Base-by-base conservation (phyloP, 495 filamentous ascomycete genomes). In the Talaromyces wortmannii region DNA sequence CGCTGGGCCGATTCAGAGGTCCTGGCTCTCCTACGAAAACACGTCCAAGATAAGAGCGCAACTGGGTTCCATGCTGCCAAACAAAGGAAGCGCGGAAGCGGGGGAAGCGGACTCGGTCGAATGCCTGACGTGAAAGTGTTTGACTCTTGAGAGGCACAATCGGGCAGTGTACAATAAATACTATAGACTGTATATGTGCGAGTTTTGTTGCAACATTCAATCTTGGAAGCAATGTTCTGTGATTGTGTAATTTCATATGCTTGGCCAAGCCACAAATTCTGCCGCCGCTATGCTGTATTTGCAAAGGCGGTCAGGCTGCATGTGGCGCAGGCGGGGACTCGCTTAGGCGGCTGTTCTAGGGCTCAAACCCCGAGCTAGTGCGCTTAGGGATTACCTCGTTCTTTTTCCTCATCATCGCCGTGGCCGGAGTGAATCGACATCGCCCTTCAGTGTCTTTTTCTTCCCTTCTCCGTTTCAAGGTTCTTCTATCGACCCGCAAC, bases 1-100 rank as follows among this genome's bases (percentile, higher is more conserved):
- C 78, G 94, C 57, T 98, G 94, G 94, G 81, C 77, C 60, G 83
- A 83, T 15, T 92, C 87, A 53, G 84, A 91, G 74, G 83, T 96
- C 43, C 64, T 98, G 67, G 61, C 59, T 31, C 71, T 94, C 77
- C 60, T 98, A 63, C 77, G 91, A 68, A 72, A 79, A 63, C 94
- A 99, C 73, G 94, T 99, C 17, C 69, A 72, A 30, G 76, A 80
- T 57, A 78, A 78, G 57, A 81, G 78, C 57, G 78, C 77, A 31
- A 70, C 66, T 49, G 78, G 77, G 5, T 79, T 79, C 52, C 76
- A 78, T 54, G 71, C 76, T 45, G 72, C 72, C 12, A 71, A 74
- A 61, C 71, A 70, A 55, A 75, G 69, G 64, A 73, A 71, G 62
- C 71, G 65, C 23, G 23, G 23, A 1, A 23, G 2, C 46, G 70